Base-by-base conservation (phyloP, 768 basidiomycete species). In the Phaeotremella skinneri region DNA sequence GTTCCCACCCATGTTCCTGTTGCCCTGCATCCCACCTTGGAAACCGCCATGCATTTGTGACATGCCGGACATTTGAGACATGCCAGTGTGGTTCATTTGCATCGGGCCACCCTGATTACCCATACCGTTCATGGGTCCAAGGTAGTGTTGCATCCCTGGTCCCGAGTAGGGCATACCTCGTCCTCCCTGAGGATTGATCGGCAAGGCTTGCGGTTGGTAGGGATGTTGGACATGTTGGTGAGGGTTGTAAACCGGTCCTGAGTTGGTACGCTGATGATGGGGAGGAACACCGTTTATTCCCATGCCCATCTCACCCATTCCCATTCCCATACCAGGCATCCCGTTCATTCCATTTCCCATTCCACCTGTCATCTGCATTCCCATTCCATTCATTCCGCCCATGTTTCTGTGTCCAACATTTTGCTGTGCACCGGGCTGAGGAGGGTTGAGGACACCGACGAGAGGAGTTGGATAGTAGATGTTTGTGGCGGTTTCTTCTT, bases 401-500 rank as follows among this genome's bases (percentile, higher is more conserved):
- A 56, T 49, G 20, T 49, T 56, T 27, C 67, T 59, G 32, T 65
- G 64, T 16, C 56, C 63, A 3, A 58, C 23, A 23, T 49, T 52
- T 50, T 53, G 58, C 42, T 51, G 59, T 37, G 59, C 41, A 17
- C 60, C 63, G 23, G 62, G 63, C 26, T 56, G 64, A 51, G 66
- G 70, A 11, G 85, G 83, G 23, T 90, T 88, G 41, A 90, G 81
- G 23, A 93, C 83, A 39, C 89, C 91, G 69, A 91, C 90, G 41
- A 97, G 79, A 34, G 91, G 88, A 0, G 90, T 90, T 26, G 94
- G 93, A 63, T 89, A 84, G 77, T 97, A 98, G 61, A 98, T 90
- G 71, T 97, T 98, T 53, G 94, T 97, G 0, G 87, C 93, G 0
- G 94, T 97, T 77, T 97, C 92, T 78, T 97, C 91, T 74, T 94